Evolutionary conservation across 306 rosid genomes (phyloP), one percentile per base, ranked within the genome.

Genomic region (Prunus dulcis): DNA sequence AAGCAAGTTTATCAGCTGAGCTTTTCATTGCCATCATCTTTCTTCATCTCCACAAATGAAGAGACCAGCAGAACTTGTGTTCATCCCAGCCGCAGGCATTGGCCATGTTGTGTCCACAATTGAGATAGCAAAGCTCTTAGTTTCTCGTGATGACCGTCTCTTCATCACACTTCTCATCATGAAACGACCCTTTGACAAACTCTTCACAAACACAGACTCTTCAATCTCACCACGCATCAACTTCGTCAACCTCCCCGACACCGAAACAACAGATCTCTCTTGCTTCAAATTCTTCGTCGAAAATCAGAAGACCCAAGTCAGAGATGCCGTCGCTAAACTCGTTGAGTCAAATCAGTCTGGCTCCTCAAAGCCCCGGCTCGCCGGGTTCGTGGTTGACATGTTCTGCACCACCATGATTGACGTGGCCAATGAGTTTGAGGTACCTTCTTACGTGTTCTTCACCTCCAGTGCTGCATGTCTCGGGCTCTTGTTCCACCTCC

Each of bases 401-500:
- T 79, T 87, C 55, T 91, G 84, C 55, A 78, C 88, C 0, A 2
- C 81, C 25, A 82, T 89, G 89, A 79, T 79, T 2, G 91, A 91
- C 18, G 86, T 86, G 0, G 94, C 92, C 28, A 71, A 77, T 2
- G 85, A 89, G 4, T 82, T 91, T 19, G 71, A 55, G 2, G 83
- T 84, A 32, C 92, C 92, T 25, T 27, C 85, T 0, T 81, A 87
- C 9, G 41, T 89, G 18, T 91, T 81, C 14, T 89, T 8, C 85
- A 80, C 90, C 0, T 84, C 87, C 0, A 70, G 78, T n/a, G 81
- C 72, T 5, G 67, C 76, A 1, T 57, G 9, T 69, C 85, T 87
- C 2, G 80, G 85, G 14, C 17, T 80, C 55, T 2, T 60, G 28
- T 78, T 86, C 25, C 83, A 87, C 68, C 67, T 89, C 20, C 83